phyloP scores from a whole-genome alignment of 2,329 filamentous ascomycete genomes.

The Elsinoe fawcettii region DNA sequence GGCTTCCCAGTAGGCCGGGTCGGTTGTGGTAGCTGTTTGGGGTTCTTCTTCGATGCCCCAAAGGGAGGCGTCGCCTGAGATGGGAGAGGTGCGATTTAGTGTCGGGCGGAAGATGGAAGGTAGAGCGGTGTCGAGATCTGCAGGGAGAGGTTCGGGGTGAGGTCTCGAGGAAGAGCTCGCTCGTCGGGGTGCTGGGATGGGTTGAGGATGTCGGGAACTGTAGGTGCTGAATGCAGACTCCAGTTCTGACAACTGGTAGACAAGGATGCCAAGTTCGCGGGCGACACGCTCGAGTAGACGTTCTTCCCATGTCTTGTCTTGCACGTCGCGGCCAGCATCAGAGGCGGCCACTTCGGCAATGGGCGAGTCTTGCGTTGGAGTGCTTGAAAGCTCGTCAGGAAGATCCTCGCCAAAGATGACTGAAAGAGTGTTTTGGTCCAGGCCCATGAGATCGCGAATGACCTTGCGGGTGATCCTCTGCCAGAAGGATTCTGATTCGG shows the following conservation, averaged over 20 bases:
- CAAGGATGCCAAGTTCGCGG: conserved; percentile 73
- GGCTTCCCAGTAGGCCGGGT: conserved; percentile 61
- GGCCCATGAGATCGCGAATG: conserved; percentile 80
- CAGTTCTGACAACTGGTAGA: conserved; percentile 76
- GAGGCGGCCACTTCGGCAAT: conserved; percentile 24
- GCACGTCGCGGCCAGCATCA: conserved; percentile 29
- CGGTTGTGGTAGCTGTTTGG: conserved; percentile 25
- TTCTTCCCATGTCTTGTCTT: conserved; percentile 57
- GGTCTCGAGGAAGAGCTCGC: conserved; percentile 16
- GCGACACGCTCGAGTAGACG: conserved; percentile 77
- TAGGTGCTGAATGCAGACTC: conserved; percentile 87
- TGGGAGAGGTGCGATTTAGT: conserved; percentile 29
- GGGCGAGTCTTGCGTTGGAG: conserved; percentile 28
- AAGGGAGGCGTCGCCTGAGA: conserved; percentile 45
- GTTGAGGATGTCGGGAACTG: conserved; percentile 37
- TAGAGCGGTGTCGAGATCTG: conserved; percentile 21
- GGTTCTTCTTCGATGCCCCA: conserved; percentile 61
- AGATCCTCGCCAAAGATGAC: conserved; percentile 80
- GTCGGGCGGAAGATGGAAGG: conserved; percentile 46
- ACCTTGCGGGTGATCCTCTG: conserved; percentile 75
- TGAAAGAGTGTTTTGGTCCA: conserved; percentile 76
- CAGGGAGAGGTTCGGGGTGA: conserved; percentile 23
- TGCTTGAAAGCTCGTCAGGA: conserved; percentile 35
- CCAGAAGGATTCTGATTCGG: conserved; percentile 62
- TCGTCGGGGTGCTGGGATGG: conserved; percentile 17